phyloP scores from a whole-genome alignment of 805 yeast species.

The Candida succiphila region DNA sequence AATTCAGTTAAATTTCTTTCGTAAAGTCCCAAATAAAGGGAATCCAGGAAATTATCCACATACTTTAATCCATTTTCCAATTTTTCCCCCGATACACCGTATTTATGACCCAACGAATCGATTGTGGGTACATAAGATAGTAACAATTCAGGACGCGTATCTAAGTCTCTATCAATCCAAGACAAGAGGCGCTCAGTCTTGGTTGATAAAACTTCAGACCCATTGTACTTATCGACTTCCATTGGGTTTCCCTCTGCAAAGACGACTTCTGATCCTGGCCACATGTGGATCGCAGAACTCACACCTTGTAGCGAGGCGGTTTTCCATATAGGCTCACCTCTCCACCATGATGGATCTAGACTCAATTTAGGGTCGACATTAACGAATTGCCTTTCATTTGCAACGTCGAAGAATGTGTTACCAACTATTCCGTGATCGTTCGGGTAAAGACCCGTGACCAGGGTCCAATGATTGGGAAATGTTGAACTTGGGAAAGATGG shows the following conservation, averaged over 20 bases:
- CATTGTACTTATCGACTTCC: slow-evolving; percentile 55
- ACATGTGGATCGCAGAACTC: slow-evolving; percentile 78
- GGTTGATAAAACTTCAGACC: slow-evolving; percentile 43
- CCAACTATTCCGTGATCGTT: slow-evolving; percentile 82
- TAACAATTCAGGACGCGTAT: slow-evolving; percentile 62
- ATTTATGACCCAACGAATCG: slow-evolving; percentile 67
- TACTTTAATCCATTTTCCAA: slow-evolving; percentile 42
- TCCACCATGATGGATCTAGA: slow-evolving; percentile 63
- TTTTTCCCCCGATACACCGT: slow-evolving; percentile 57
- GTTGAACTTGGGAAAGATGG: slow-evolving; percentile 88
- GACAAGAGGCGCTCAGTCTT: slow-evolving; percentile 50
- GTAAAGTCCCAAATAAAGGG: slow-evolving; percentile 35
- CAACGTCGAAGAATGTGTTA: slow-evolving; percentile 66
- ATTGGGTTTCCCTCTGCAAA: slow-evolving; percentile 39
- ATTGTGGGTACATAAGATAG: slow-evolving; percentile 74
- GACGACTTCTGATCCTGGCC: slow-evolving; percentile 87
- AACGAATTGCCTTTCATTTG: slow-evolving; percentile 42
- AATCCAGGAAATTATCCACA: slow-evolving; percentile 58
- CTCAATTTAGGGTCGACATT: slow-evolving; percentile 49
- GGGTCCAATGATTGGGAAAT: slow-evolving; percentile 87
- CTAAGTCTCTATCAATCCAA: slow-evolving; percentile 57
- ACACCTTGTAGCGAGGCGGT: slow-evolving; percentile 60
- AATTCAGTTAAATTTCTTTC: slow-evolving; percentile 50
- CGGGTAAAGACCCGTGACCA: slow-evolving; percentile 81
- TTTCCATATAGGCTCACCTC: slow-evolving; percentile 85